Percentiles rank a stretch among this genome's conserved stretches.
These are phyloP conservation scores for Boletales sp. DNA, from an alignment of 768 basidiomycete species.

Conservation along the genomic window DNA sequence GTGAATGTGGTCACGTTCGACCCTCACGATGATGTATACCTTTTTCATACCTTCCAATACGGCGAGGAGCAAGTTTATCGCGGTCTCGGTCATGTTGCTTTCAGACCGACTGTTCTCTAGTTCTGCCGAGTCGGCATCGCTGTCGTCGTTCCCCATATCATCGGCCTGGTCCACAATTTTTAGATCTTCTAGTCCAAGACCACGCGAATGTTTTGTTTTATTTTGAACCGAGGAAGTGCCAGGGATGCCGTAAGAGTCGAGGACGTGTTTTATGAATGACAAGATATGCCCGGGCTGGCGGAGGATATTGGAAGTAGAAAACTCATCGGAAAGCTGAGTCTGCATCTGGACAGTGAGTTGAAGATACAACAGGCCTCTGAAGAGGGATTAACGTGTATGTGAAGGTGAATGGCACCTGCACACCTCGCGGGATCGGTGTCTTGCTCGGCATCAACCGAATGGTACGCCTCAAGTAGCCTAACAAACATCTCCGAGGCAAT, in stretches of 20 bases:
- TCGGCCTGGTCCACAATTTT: conserved; percentile 36
- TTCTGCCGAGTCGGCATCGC: conserved; percentile 48
- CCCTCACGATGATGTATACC: background rate
- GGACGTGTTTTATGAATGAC: conserved; percentile 76
- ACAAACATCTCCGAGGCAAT: conserved; percentile 74
- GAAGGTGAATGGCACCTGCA: background rate
- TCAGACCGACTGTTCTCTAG: conserved; percentile 40
- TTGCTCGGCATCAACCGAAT: conserved; percentile 20
- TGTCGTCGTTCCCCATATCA: conserved; percentile 48
- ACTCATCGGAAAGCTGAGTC: conserved; percentile 53
- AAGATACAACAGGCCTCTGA: conserved; percentile 66
- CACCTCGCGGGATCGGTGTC: conserved; percentile 25
- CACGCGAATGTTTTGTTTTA: conserved; percentile 7
- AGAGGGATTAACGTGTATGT: conserved; percentile 3
- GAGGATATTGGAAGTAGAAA: conserved; percentile 54
- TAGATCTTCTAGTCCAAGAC: conserved; percentile 34
- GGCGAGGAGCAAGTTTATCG: conserved; percentile 77
- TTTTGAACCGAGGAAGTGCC: background rate
- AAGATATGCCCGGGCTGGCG: conserved; percentile 67
- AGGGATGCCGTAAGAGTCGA: conserved; percentile 41
- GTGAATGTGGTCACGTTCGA: background rate
- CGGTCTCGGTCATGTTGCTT: conserved; percentile 71
- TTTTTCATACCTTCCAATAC: conserved; percentile 71
- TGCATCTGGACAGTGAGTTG: conserved; percentile 85
- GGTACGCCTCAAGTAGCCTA: conserved; percentile 67